phyloP scores from a whole-genome alignment of 768 basidiomycete genomes.

The Mycena kentingensis region DNA sequence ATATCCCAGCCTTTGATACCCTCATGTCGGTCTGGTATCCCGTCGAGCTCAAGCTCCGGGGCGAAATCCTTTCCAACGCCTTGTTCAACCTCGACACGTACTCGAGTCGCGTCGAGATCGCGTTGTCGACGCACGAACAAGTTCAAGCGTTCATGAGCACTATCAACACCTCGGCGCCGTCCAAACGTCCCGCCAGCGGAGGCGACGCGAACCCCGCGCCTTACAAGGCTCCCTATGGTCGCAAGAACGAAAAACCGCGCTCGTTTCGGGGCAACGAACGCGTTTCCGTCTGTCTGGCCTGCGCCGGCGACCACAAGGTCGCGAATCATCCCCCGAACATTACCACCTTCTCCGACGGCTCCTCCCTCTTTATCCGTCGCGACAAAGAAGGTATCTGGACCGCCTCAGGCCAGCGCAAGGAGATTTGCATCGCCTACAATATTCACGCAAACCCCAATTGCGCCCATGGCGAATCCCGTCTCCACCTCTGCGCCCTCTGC shows the following conservation, averaged over 20 bases:
- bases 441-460: background rate
- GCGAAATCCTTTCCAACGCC: background rate
- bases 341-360: too few species aligned
- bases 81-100: background rate
- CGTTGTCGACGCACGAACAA: background rate
- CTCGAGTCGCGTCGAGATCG: background rate
- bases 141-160: too few species aligned
- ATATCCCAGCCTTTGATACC: background rate
- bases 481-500: slow-evolving; percentile 25
- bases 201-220: too few species aligned
- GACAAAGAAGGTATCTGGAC: background rate
- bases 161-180: too few species aligned
- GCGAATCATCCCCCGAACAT: too few species aligned
- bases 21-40: background rate
- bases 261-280: too few species aligned
- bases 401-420: background rate
- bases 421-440: slow-evolving; percentile 20
- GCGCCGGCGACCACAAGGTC: too few species aligned
- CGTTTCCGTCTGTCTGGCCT: too few species aligned
- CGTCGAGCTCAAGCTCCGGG: background rate
- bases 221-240: too few species aligned
- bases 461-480: background rate
- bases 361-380: too few species aligned
- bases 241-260: too few species aligned
- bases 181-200: too few species aligned